Base-by-base conservation (phyloP, 164 flowering plant genomes). In the Liriodendron chinense region DNA sequence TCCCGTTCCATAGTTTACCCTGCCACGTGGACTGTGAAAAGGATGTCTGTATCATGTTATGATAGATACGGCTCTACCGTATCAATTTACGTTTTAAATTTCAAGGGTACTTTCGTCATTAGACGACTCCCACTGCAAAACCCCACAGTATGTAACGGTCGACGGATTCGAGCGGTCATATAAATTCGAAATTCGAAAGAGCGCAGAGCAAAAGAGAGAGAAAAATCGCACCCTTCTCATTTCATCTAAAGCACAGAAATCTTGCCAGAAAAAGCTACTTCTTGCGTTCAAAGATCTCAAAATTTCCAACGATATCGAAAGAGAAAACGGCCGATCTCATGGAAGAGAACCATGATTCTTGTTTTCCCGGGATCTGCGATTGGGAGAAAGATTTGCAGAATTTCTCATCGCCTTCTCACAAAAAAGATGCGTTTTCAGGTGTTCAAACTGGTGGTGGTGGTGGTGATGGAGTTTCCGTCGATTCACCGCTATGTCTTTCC, bases 401-500 rank as follows among this genome's bases (percentile, higher is more conserved):
- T 61, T 61, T 71, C 23, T 9, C 70, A 10, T 72, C 76, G 8
- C 43, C 76, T 20, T 25, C 26, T 65, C 21, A 65, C 20, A 71
- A 66, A 50, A 81, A 82, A 48, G 76, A 76, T 43, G 69, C 68
- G 12, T 49, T 73, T 9, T 67, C 73, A 43, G 65, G 72, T 43
- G 73, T 75, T 72, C 82, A 67, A 50, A 47, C 20, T 9, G 62
- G 74, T 50, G 76, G 77, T 78, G 83, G 56, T 7, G 82, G 74
- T 43, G 75, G 77, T 77, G 83, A 64, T 12, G 84, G 73, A 10
- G 79, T 47, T 74, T 78, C 72, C 20, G 59, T 59, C 1, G 96
- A 91, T 75, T 85, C 85, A 0, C 78, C 86, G 88, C 81, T 91
- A 34, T 93, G 94, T 69, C 84, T 86, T 78, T 72, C 88, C 1